These are phyloP conservation scores for Elsinoe australis DNA, from an alignment of 2,329 filamentous ascomycete species.

Conservation along the genomic window DNA sequence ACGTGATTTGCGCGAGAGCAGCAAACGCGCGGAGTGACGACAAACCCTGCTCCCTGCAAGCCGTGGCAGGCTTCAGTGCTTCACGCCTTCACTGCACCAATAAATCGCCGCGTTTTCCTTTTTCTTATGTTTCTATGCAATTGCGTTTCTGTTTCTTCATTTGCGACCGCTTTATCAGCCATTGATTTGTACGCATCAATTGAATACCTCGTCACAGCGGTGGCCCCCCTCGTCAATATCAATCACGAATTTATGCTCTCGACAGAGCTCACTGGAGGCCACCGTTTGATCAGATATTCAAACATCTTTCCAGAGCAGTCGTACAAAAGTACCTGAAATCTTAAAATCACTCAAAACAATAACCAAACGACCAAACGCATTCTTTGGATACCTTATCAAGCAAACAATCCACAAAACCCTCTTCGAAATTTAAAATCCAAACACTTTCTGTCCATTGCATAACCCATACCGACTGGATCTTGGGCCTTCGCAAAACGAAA, in stretches of 20 bases:
- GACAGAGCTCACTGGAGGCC: constrained; percentile 1
- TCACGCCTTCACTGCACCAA: not conserved
- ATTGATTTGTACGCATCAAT: no score
- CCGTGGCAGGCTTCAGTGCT: constrained; percentile 3
- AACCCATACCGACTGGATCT: no score
- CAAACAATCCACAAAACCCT: no score
- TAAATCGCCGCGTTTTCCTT: not conserved
- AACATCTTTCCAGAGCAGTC: not conserved
- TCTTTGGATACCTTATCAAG: no score
- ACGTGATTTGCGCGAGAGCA: no score
- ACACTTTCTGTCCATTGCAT: no score
- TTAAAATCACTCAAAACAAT: not conserved
- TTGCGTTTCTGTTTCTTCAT: not conserved
- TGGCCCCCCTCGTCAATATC: not conserved
- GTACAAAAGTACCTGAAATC: constrained; percentile 7
- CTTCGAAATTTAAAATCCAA: no score
- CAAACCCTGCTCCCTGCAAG: constrained; percentile 1
- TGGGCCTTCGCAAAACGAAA: no score
- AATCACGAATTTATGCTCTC: no score
- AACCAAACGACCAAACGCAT: not conserved
- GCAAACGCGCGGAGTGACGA: no score
- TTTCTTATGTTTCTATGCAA: constrained; percentile 8
- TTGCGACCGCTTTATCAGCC: no score
- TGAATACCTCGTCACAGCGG: no score
- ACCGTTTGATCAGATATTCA: constrained; percentile 8